phyloP scores from a whole-genome alignment of 352 stramenopile species.

The Pythium rishiriense region DNA sequence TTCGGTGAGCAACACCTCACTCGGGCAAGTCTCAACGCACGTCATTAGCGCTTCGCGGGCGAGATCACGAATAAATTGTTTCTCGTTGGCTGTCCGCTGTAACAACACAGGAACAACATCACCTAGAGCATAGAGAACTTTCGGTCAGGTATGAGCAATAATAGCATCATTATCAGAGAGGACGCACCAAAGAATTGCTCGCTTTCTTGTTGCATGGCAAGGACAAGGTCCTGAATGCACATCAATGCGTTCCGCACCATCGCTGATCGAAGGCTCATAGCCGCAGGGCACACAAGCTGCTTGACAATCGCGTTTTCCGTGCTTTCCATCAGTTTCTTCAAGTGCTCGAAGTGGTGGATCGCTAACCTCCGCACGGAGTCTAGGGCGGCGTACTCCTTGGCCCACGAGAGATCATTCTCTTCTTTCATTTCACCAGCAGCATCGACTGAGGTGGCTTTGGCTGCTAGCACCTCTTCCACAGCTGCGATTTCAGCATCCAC shows the following conservation, averaged over 20 bases:
- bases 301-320: constrained; percentile 1
- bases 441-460: background rate
- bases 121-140: constrained; percentile 20
- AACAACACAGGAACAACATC: constrained; percentile 53
- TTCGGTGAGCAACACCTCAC: constrained; percentile 17
- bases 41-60: constrained; percentile 25
- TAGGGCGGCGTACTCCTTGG: constrained; percentile 29
- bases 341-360: constrained; percentile 26
- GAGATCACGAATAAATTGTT: constrained; percentile 74
- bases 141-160: background rate
- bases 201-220: constrained; percentile 23
- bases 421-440: background rate
- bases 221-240: constrained; percentile 62
- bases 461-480: constrained; percentile 33
- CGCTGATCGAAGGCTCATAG: constrained; percentile 56
- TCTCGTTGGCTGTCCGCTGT: constrained; percentile 57
- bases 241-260: constrained; percentile 69
- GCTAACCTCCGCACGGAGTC: constrained; percentile 27
- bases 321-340: constrained; percentile 16
- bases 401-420: constrained; percentile 25
- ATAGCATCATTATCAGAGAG: background rate
- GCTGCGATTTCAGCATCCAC: constrained; percentile 30
- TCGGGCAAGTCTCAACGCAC: constrained; percentile 17
- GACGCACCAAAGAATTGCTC: constrained; percentile 18
- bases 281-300: constrained; percentile 58